Base-by-base conservation (phyloP, 768 basidiomycete genomes). In the Leucosporidium creatinivorum region DNA sequence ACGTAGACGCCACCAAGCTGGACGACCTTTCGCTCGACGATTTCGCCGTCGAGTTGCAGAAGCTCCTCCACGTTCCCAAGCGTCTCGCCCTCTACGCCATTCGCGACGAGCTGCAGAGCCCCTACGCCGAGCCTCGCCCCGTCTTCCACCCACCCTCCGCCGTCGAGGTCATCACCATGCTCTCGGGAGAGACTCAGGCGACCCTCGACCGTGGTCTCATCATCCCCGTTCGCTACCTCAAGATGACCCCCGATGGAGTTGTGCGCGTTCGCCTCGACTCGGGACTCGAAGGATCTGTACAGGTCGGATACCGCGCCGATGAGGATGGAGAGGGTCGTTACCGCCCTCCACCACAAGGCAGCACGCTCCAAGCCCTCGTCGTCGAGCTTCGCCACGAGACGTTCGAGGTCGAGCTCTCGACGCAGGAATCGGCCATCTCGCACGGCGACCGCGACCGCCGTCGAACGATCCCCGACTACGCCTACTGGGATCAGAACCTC, bases 11-110 rank as follows among this genome's bases (percentile, higher is more conserved):
- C 68, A 86, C 85, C 71, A 94, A 93, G 79, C 81, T 99, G 21
- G 83, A 87, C 63, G 91, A 93, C 73, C 85, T 98, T 63, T 96
- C 91, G 74, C 81, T 98, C 72, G 93, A 97, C 76, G 93, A 97
- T 76, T 98, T 97, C 75, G 96, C 94, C 18, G 85, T 88, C 78
- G 93, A 89, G 77, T 85, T 98, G 73, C 88, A 85, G 75, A 86
- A 89, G 76, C 86, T 87, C 51, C 87, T 89, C 78, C 80, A 87
- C 72, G 87, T 91, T 68, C 85, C 86, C 76, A 98, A 96, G 79
- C 88, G 93, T 13, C 86, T 92, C 73, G 91, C 89, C 0, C 82
- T 99, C 51, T 87, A 91, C 76, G 82, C 90, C 68, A 96, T 98
- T 75, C 87, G 89, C 48, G 84, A 86, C 61, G 96, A 99, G 77